These are phyloP conservation scores for carrot (Daucus carota) DNA, from an alignment of 129 eudicot species.

Conservation along the genomic window DNA sequence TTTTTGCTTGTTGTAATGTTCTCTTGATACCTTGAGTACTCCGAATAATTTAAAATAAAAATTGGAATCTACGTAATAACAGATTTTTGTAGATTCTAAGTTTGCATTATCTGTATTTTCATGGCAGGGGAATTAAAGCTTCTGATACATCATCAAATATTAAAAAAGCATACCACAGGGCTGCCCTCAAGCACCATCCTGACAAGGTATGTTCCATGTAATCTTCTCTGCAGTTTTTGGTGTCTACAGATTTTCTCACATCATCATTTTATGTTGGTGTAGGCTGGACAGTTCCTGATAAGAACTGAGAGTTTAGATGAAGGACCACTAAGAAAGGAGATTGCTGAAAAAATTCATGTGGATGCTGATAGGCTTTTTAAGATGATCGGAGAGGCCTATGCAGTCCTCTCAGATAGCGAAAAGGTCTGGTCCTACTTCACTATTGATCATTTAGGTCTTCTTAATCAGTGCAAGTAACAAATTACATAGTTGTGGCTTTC, in stretches of 20 bases:
- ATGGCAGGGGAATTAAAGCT: conserved; percentile 67
- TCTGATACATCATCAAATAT: conserved; percentile 71
- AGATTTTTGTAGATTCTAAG: neutral
- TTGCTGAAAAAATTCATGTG: conserved; percentile 55
- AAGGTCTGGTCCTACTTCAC: conserved; percentile 39
- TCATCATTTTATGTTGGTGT: conserved; percentile 13
- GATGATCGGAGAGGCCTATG: conserved; percentile 93
- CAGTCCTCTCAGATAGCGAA: conserved; percentile 77
- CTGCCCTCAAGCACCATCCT: conserved; percentile 97
- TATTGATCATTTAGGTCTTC: conserved; percentile 2
- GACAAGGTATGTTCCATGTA: conserved; percentile 61
- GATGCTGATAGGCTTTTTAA: conserved; percentile 89
- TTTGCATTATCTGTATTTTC: conserved; percentile 7
- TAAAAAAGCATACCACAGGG: conserved; percentile 89
- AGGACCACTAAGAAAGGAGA: conserved; percentile 59
- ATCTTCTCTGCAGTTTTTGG: conserved; percentile 1
- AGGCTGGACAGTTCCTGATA: conserved; percentile 76
- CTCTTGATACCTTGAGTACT: neutral
- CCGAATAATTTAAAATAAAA: neutral
- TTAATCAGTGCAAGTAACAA: neutral
- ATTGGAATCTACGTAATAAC: neutral
- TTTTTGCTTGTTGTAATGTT: neutral
- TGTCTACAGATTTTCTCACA: conserved; percentile 4
- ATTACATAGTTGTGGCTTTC: neutral
- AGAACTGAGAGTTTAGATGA: conserved; percentile 61